Evolutionary conservation across 805 yeast genomes (phyloP).

Genomic region (Metschnikowia corniflorae): DNA sequence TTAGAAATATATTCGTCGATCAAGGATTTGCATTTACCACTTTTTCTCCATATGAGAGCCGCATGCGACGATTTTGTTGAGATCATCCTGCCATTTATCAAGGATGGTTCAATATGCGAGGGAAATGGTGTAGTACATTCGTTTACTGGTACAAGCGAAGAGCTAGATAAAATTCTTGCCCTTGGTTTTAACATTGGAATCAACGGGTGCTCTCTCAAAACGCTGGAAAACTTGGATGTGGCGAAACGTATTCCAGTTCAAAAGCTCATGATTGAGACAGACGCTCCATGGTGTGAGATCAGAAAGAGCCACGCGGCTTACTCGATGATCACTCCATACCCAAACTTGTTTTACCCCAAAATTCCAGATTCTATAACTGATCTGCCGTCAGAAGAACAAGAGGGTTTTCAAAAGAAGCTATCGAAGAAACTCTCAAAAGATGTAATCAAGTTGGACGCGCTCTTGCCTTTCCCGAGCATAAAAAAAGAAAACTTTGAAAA

Average conservation of each 20-base stretch:
- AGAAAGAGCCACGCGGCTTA: slow-evolving; percentile 77
- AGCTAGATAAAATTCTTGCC: slow-evolving; percentile 52
- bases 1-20: slow-evolving; percentile 54
- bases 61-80: slow-evolving; percentile 75
- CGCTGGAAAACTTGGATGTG: slow-evolving; percentile 67
- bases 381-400: neutral
- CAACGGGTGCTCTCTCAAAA: slow-evolving; percentile 89
- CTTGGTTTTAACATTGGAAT: slow-evolving; percentile 72
- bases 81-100: slow-evolving; percentile 60
- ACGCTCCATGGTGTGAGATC: slow-evolving; percentile 98
- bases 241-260: slow-evolving; percentile 66
- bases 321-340: slow-evolving; percentile 51
- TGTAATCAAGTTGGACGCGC: slow-evolving; percentile 40
- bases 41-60: slow-evolving; percentile 87
- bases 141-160: slow-evolving; percentile 78
- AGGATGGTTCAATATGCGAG: slow-evolving; percentile 34
- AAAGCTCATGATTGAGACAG: slow-evolving; percentile 81
- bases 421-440: slow-evolving; percentile 16
- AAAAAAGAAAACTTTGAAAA: slow-evolving; percentile 59
- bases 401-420: neutral
- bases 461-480: slow-evolving; percentile 58
- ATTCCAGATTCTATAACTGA: slow-evolving; percentile 2
- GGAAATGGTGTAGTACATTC: slow-evolving; percentile 90
- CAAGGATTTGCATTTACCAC: slow-evolving; percentile 53
- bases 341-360: slow-evolving; percentile 54